Percentiles rank a stretch among this genome's conserved stretches.
Conservation (phyloP, 2,329 filamentous ascomycete genomes). For the Pseudogymnoascus sp. region DNA sequence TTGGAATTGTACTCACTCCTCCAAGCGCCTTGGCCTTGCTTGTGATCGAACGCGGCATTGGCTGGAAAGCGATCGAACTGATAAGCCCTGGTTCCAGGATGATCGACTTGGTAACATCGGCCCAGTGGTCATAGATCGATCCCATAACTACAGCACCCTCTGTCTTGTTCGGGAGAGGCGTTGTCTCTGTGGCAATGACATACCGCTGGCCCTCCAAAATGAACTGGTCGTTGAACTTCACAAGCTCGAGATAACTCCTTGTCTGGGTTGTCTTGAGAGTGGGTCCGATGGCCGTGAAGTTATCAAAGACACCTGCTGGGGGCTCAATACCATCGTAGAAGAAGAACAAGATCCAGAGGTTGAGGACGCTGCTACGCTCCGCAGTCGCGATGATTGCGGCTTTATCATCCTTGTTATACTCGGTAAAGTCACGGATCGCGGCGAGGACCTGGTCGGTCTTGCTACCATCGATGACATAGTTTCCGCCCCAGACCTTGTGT, state of each 20-base stretch:
- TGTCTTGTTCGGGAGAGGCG: slow-evolving; percentile 7
- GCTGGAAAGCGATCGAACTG: slow-evolving; percentile 27
- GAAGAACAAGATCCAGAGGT: slow-evolving; percentile 53
- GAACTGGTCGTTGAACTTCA: slow-evolving; percentile 4
- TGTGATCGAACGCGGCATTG: slow-evolving; percentile 25
- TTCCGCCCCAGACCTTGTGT: slow-evolving; percentile 30
- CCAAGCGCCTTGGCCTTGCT: slow-evolving; percentile 14
- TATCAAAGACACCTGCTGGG: slow-evolving; percentile 34
- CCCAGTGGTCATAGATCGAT: slow-evolving; percentile 8
- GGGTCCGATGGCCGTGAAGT: slow-evolving; percentile 42
- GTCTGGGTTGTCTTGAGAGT: slow-evolving; percentile 7
- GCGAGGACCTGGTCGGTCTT: slow-evolving; percentile 34
- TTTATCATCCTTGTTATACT: slow-evolving; percentile 51
- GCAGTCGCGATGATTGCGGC: slow-evolving; percentile 53
- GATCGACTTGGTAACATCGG: slow-evolving; percentile 19
- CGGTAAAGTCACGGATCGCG: slow-evolving; percentile 48
- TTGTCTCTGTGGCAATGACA: slow-evolving; percentile 13
- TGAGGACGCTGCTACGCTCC: slow-evolving; percentile 38
- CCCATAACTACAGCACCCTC: slow-evolving; percentile 7
- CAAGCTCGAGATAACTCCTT: slow-evolving; percentile 10
- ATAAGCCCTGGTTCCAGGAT: slow-evolving; percentile 17
- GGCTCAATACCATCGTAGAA: slow-evolving; percentile 54
- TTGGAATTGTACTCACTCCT: slow-evolving; percentile 1
- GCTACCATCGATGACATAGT: slow-evolving; percentile 25
- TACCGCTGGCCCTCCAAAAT: slow-evolving; percentile 9